Evolutionary conservation across 257 asterid genomes (phyloP), one percentile per base, ranked within the genome.

Genomic region (Plectranthus barbatus): DNA sequence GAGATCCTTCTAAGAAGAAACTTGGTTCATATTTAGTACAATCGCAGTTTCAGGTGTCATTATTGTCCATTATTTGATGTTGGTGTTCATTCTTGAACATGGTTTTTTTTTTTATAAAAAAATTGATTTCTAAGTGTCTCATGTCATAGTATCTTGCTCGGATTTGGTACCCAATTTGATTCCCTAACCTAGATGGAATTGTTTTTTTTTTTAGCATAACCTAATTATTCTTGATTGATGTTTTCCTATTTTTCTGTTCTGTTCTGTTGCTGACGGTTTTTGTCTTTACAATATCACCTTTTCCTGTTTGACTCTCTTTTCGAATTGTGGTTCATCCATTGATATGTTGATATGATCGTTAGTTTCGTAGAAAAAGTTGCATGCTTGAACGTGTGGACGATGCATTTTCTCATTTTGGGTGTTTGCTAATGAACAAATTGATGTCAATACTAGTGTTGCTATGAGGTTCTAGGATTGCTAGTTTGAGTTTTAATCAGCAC

Each of bases 11-110:
- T 14, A 74, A 82, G 59, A 89, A 65, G 79, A 92, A 86, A 81
- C 79, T 92, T 0, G 97, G 98, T 0, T 76, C 98, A 50, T 92
- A 84, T 77, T 74, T 92, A 77, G 56, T 92, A 26, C 95, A 83
- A 34, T 88, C 97, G 23, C 98, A 92, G 63, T 84, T 86, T 73
- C 98, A 92, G 98, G 98, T 88, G 45, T 49, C 60, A 48, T 77
- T 53, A 8, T 57, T 59, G 12, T 79, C 88, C 88, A 19, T 54
- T 1, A 7, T 37, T 66, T 72, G 18, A 29, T 47, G 41, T 56
- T 57, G 46, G 53, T 18, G 46, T 45, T 7, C 40, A 36, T 12
- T 31, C 23, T 42, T 2, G 44, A 54, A 19, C 19, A 44, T 5
- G 13, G 50, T 18, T 37, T 14, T 13, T 49, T 51, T 50, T 29